Evolutionary conservation across 805 yeast species (phyloP), one percentile per base, ranked within the genome.

Genomic region (Hanseniaspora meyeri): DNA sequence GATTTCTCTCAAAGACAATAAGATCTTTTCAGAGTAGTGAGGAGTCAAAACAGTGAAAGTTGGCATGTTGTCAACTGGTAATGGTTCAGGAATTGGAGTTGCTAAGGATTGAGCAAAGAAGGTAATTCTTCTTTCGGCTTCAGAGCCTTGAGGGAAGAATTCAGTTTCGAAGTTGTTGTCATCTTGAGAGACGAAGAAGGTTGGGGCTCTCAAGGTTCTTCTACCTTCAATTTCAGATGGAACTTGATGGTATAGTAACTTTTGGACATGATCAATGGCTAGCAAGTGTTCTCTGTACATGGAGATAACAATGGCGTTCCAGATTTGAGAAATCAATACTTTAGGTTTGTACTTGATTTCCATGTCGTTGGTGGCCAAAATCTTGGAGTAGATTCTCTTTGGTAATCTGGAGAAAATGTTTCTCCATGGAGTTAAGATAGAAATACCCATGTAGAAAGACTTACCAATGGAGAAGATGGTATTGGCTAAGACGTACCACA

Each of bases 1-100:
- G 67, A 93, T 89, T 72, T 91, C 98, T 70, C 95, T 85, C 66
- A 93, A 76, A n/a, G 96, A 87, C 51, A 91, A 74, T 64, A 90
- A 76, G 60, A 91, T 91, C 81, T 89, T 91, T 75, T 91, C 98
- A 62, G 93, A 77, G 73, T 91, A 91, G 71, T 91, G 98, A 66
- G 98, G 97, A 63, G 91, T 85, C 71, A 91, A 76, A 24, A 93
- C 97, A 42, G 98, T 90, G 72, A 93, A 93, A 12, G 97, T 91
- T 62, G 99, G 99, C 98, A 93, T 93, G 77, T 91, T 91, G 73
- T 93, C 98, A 63, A 95, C 97, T 46, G 99, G 98, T 68, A 93
- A 77, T 60, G 99, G 97, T 75, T 93, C 98, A 61, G 96, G 96
- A 65, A 93, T 90, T 64, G 98, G 98, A 59, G 98, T 93, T 53